Percentiles rank a stretch among this genome's conserved stretches.
These are phyloP conservation scores for Colletotrichum australisinense DNA, from an alignment of 2,329 filamentous ascomycete species.

Conservation along the genomic window DNA sequence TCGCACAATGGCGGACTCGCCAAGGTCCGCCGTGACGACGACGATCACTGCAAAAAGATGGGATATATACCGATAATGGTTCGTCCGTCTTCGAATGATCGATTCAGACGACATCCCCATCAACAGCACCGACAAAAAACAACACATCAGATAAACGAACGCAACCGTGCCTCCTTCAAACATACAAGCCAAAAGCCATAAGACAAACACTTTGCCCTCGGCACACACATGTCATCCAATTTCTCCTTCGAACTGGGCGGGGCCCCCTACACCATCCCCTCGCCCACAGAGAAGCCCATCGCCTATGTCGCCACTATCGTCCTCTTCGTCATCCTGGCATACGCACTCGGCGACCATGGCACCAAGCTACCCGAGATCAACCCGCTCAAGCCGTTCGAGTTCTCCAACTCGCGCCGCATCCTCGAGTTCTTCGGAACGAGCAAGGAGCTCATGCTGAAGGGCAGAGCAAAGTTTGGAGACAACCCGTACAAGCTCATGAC, in stretches of 20 bases:
- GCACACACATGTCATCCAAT: constrained; percentile 6
- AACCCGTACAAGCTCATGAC: constrained; percentile 6
- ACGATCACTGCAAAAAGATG: not conserved
- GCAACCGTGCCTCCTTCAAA: not conserved
- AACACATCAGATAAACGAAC: not conserved
- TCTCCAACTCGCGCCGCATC: constrained; percentile 16
- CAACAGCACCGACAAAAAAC: not conserved
- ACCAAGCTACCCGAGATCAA: constrained; percentile 10
- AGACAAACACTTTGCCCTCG: not conserved
- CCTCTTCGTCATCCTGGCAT: constrained; percentile 3
- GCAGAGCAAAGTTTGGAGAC: not conserved
- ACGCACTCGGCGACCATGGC: constrained; percentile 2
- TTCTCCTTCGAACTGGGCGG: not conserved
- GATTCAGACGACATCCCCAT: not conserved
- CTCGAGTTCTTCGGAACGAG: constrained; percentile 7
- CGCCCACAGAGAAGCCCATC: constrained; percentile 12
- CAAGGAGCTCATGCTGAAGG: constrained; percentile 10
- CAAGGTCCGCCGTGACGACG: not conserved
- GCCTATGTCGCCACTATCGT: constrained; percentile 5
- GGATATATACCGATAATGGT: not conserved
- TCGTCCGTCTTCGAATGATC: not conserved
- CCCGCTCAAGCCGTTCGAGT: not conserved
- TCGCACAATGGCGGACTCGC: not conserved
- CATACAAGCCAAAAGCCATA: too few species aligned
- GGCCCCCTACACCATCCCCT: constrained; percentile 13